These are phyloP conservation scores for Hypoxylon lienhwacheense DNA, from an alignment of 495 filamentous ascomycete genomes.

Conservation along the genomic window DNA sequence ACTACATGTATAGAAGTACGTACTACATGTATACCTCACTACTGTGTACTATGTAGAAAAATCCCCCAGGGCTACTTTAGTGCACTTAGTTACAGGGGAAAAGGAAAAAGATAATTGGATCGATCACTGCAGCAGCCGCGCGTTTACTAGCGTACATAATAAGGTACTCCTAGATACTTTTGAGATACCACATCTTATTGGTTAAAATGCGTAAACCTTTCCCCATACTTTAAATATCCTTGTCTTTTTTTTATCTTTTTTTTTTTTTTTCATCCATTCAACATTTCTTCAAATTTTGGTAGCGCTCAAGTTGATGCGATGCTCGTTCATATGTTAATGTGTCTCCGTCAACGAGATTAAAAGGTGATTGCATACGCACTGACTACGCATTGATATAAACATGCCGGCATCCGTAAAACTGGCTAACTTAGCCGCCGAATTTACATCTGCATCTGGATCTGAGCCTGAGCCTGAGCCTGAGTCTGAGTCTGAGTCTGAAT, in stretches of 20 bases:
- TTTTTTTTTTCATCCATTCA: no score
- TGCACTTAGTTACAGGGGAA: neutral
- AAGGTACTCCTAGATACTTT: slow-evolving; percentile 2
- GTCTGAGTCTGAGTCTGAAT: slow-evolving; percentile 33
- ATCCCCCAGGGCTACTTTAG: no score
- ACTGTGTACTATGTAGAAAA: no score
- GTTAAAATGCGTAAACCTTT: slow-evolving; percentile 4
- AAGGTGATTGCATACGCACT: slow-evolving; percentile 7
- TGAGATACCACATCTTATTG: slow-evolving; percentile 8
- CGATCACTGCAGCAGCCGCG: slow-evolving; percentile 26
- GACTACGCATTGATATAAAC: slow-evolving; percentile 8
- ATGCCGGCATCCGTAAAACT: slow-evolving; percentile 25
- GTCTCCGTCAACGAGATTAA: slow-evolving; percentile 9
- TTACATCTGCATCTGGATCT: slow-evolving; percentile 31
- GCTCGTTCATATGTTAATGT: slow-evolving; percentile 1
- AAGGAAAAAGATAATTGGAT: neutral
- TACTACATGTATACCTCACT: no score
- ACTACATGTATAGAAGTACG: no score
- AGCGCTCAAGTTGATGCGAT: slow-evolving; percentile 11
- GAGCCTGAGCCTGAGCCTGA: no score
- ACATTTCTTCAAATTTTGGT: slow-evolving; percentile 24
- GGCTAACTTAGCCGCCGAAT: slow-evolving; percentile 27
- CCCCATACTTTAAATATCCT: slow-evolving; percentile 17
- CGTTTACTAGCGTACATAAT: slow-evolving; percentile 28
- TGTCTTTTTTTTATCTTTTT: slow-evolving; percentile 18